Percentiles rank a stretch among this genome's conserved stretches.
phyloP scores from a whole-genome alignment of 192 early-diverging fungal genomes.

The Entomortierella parvispora region DNA sequence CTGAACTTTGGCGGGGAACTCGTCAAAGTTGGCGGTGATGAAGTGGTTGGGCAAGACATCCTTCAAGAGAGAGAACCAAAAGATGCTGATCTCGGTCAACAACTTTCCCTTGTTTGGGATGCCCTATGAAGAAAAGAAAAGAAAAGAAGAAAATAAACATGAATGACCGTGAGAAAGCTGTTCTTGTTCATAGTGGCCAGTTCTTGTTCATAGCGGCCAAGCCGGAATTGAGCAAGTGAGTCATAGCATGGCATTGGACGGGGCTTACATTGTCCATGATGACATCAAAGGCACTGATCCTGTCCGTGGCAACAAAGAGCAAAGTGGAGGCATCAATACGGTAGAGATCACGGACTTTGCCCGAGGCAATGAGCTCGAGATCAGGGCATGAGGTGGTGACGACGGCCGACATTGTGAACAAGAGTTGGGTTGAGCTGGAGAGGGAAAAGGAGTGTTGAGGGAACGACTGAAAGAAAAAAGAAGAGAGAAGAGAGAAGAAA shows the following conservation, averaged over 20 bases:
- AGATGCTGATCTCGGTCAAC: constrained; percentile 92
- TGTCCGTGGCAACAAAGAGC: constrained; percentile 97
- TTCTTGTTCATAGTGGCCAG: too few relatives aligned
- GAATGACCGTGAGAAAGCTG: neutral
- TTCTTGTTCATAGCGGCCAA: too few relatives aligned
- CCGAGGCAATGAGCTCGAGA: constrained; percentile 91
- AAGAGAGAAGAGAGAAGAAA: neutral
- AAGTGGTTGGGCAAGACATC: constrained; percentile 96
- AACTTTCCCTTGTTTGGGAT: constrained; percentile 98
- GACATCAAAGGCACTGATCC: constrained; percentile 98
- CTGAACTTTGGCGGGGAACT: constrained; percentile 90
- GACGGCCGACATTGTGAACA: constrained; percentile 54
- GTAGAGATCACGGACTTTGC: constrained; percentile 98
- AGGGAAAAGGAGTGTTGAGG: neutral
- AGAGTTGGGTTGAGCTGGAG: neutral
- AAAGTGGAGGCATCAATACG: constrained; percentile 86
- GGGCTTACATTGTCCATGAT: constrained; percentile 92
- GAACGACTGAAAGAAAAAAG: neutral
- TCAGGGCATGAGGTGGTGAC: constrained; percentile 86
- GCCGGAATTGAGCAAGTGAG: neutral
- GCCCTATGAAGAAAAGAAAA: constrained; percentile 62
- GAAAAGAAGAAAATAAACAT: neutral
- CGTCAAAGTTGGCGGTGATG: constrained; percentile 91
- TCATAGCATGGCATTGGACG: neutral
- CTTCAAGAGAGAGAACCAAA: constrained; percentile 94